Base-by-base conservation (phyloP, 2,329 filamentous ascomycete genomes). In the Botrytis hyacinthi region DNA sequence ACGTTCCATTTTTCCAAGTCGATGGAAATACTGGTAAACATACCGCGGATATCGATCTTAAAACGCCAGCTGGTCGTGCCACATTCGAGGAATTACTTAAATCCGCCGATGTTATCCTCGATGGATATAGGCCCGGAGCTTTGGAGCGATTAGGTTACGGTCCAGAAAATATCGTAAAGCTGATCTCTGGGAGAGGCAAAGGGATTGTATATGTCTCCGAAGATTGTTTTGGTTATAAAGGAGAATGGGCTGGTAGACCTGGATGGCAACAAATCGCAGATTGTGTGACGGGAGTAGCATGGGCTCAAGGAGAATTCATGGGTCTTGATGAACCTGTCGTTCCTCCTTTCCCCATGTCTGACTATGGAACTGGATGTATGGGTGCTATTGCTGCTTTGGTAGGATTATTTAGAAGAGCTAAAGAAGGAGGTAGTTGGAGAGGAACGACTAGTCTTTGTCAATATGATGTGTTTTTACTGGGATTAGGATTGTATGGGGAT, bases 221-320 rank as follows among this genome's bases (percentile, higher is more conserved):
- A 80, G 90, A 93, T 79, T 93, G 91, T 80, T 93, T 93, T 77
- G 91, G 91, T 0, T 89, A 87, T 48, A 83, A 86, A 44, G 88
- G 86, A 9, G 88, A 90, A 74, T 93, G 90, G 91, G 86, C 87
- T 1, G 81, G 83, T 12, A 85, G 91, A 5, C 87, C 90, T 8
- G 91, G 91, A 10, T 93, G 91, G 91, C 91, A 92, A 78, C 90
- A 92, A 77, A 92, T 92, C 76, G 90, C 90, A 26, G 91, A 93
- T 75, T 79, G 79, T 59, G 77, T 77, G 32, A 78, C 77, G 37
- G 78, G 78, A 54, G 75, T 79, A 4, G 78, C 79, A 8, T 79
- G 78, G 77, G 78, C 77, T n/a, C 89, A 91, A 77, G 89, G 89
- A n/a, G 80, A 82, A 12, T 88, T 88, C 76, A 90, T 91, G 87